Conservation (phyloP, 805 yeast species). For the Saturnispora zaruensis region DNA sequence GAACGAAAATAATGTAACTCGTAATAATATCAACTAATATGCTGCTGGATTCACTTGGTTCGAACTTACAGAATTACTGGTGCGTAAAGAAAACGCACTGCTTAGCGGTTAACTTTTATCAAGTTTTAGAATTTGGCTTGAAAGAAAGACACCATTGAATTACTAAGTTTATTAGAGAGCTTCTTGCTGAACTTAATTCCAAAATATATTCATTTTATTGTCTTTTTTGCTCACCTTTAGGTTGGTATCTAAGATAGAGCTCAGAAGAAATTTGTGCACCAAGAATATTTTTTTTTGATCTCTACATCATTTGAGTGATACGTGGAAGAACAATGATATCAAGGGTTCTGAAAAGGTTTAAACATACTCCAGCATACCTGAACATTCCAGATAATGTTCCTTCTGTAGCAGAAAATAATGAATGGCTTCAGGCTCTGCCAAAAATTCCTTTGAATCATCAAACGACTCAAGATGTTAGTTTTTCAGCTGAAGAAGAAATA, state of each 20-base stretch:
- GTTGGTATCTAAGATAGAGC: neutral
- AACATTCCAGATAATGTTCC: conserved; percentile 28
- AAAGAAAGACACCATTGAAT: too few relatives aligned
- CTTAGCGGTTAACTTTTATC: too few relatives aligned
- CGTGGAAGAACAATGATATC: neutral
- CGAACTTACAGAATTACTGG: too few relatives aligned
- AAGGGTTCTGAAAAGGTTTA: neutral
- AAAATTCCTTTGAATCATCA: neutral
- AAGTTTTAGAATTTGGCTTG: too few relatives aligned
- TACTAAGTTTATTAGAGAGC: too few relatives aligned
- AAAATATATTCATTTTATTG: too few relatives aligned
- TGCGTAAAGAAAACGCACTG: too few relatives aligned
- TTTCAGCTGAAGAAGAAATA: conserved; percentile 17
- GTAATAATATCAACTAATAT: too few relatives aligned
- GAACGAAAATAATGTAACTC: too few relatives aligned
- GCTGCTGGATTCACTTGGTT: too few relatives aligned
- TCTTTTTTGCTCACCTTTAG: too few relatives aligned
- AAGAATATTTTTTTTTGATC: neutral
- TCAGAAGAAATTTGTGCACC: neutral
- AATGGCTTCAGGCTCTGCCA: conserved; percentile 22
- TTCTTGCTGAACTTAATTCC: too few relatives aligned
- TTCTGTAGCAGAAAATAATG: conserved; percentile 25
- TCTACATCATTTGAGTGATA: neutral
- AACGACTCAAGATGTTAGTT: conserved; percentile 17
- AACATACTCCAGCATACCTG: neutral